Evolutionary conservation across 306 rosid species (phyloP).

Genomic region (Trifolium repens): DNA sequence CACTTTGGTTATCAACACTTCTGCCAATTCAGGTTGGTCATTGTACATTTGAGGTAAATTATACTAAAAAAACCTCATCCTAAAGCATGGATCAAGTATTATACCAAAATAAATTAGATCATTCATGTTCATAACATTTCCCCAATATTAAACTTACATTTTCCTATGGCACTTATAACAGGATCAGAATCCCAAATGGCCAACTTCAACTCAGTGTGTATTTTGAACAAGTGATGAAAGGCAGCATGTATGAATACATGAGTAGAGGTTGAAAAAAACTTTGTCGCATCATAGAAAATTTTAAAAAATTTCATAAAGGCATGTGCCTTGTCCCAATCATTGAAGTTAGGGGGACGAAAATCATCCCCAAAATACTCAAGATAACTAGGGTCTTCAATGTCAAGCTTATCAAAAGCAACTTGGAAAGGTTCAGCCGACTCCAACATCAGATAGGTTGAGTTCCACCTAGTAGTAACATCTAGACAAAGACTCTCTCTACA

Average conservation of each 20-base stretch:
- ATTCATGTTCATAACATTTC: background rate
- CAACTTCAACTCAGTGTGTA: background rate
- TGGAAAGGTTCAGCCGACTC: no score
- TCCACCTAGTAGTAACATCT: background rate
- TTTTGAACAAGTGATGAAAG: background rate
- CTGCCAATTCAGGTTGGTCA: background rate
- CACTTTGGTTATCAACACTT: background rate
- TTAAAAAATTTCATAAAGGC: background rate
- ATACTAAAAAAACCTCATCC: background rate
- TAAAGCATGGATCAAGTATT: background rate
- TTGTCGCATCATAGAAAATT: background rate
- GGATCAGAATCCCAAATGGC: background rate
- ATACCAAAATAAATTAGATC: background rate
- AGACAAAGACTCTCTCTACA: no score
- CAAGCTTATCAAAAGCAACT: no score
- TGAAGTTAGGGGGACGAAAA: background rate
- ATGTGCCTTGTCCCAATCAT: background rate
- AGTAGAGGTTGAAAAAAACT: background rate
- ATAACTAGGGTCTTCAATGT: no score
- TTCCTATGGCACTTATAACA: background rate
- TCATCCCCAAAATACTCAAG: no score
- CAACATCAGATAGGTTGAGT: background rate
- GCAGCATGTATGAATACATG: background rate
- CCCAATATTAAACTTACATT: background rate
- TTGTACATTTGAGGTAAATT: background rate